Evolutionary conservation across 2,329 filamentous ascomycete genomes (phyloP).

Genomic region (Fusarium euwallaceae): DNA sequence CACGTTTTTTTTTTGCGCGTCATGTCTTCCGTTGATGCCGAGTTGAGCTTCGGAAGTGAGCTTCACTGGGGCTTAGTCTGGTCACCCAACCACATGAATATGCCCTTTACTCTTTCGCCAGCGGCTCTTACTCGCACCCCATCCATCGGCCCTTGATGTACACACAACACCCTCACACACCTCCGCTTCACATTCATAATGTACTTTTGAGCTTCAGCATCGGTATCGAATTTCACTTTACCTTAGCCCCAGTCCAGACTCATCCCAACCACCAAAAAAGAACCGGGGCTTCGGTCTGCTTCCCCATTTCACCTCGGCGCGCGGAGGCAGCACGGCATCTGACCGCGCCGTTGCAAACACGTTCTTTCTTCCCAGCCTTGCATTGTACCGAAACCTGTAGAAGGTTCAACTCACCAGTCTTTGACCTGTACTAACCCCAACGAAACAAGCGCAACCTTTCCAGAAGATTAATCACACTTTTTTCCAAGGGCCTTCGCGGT

Average conservation of each 20-base stretch:
- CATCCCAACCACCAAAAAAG: constrained; percentile 34
- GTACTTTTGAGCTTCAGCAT: constrained; percentile 15
- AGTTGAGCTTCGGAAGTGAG: constrained; percentile 26
- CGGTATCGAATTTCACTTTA: constrained; percentile 10
- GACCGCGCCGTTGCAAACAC: constrained; percentile 31
- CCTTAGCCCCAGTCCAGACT: constrained; percentile 32
- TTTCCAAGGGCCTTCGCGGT: constrained; percentile 5
- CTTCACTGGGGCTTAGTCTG: constrained; percentile 8
- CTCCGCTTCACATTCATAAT: constrained; percentile 20
- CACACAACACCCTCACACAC: constrained; percentile 19
- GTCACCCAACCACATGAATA: constrained; percentile 5
- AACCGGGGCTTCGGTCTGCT: constrained; percentile 21
- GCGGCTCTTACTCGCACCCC: neutral
- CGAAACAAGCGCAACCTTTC: constrained; percentile 1
- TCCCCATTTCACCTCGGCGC: constrained; percentile 24
- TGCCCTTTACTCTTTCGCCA: constrained; percentile 1
- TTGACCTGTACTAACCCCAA: constrained; percentile 18
- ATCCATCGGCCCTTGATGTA: constrained; percentile 10
- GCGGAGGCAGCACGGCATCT: constrained; percentile 33
- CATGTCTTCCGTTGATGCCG: constrained; percentile 34
- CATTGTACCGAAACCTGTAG: neutral
- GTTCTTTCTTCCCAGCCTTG: constrained; percentile 10
- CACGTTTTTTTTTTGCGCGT: constrained; percentile 16
- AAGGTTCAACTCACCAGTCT: constrained; percentile 4
- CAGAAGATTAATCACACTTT: neutral